These are phyloP conservation scores for Trichoderma lentiforme DNA, from an alignment of 2,329 filamentous ascomycete genomes.

Conservation along the genomic window DNA sequence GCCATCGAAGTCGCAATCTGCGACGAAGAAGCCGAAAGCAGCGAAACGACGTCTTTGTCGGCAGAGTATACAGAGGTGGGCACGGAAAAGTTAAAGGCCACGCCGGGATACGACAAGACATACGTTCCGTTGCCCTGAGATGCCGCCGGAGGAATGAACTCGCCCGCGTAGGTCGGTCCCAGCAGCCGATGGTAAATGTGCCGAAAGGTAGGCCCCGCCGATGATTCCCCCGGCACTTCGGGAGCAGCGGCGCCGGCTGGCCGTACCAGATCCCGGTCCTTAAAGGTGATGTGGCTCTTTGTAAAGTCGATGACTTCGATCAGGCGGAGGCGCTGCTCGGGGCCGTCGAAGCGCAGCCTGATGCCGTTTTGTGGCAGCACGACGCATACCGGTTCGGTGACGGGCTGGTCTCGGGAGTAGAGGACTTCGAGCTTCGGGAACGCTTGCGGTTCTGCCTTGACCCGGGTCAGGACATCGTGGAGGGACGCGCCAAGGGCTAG, in stretches of 20 bases:
- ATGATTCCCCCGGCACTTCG: conserved; percentile 29
- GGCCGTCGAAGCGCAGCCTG: conserved; percentile 86
- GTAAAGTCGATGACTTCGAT: conserved; percentile 91
- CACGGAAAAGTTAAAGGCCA: conserved; percentile 88
- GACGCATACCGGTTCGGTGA: conserved; percentile 71
- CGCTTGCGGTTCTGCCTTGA: conserved; percentile 80
- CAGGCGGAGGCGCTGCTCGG: conserved; percentile 84
- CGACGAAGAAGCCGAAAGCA: conserved; percentile 75
- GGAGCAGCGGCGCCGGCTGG: conserved; percentile 41
- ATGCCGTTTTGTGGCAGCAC: conserved; percentile 81
- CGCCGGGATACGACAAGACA: conserved; percentile 87
- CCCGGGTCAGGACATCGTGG: conserved; percentile 79
- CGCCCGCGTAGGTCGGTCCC: conserved; percentile 88
- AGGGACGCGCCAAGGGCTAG: conserved; percentile 85
- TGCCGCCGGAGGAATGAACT: conserved; percentile 70
- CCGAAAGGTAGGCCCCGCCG: conserved; percentile 69
- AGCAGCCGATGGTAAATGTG: conserved; percentile 93
- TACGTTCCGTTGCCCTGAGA: conserved; percentile 66
- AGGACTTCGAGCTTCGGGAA: conserved; percentile 82
- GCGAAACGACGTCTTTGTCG: conserved; percentile 75
- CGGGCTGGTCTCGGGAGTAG: conserved; percentile 72
- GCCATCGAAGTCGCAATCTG: conserved; percentile 82
- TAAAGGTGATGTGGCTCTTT: conserved; percentile 80
- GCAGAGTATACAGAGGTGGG: conserved; percentile 71
- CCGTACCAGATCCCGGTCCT: conserved; percentile 72